Conservation (phyloP, 306 rosid species). For the Malus domestica region ASM211411v1 NC_041802.1:2116501-2117000, state of each 20-base stretch:
- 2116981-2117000: neutral
- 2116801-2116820: too few relatives aligned
- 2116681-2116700: constrained; percentile 94
- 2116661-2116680: constrained; percentile 63
- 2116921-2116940: too few relatives aligned
- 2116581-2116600: neutral
- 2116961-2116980: neutral
- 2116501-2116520: neutral
- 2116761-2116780: neutral
- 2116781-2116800: too few relatives aligned
- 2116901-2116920: too few relatives aligned
- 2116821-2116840: too few relatives aligned
- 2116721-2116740: constrained; percentile 77
- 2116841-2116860: too few relatives aligned
- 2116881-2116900: too few relatives aligned
- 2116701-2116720: constrained; percentile 83
- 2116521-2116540: neutral
- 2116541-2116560: neutral
- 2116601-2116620: neutral
- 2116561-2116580: constrained; percentile 10
- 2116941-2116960: too few relatives aligned
- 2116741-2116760: constrained; percentile 33
- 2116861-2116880: too few relatives aligned
- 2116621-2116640: neutral
- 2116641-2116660: constrained; percentile 5